A percentile compares a stretch with the other conserved stretches of the same genome.
Evolutionary conservation across 2,329 filamentous ascomycete species (phyloP).

Genomic region (Sordariomycetes sp.): DNA sequence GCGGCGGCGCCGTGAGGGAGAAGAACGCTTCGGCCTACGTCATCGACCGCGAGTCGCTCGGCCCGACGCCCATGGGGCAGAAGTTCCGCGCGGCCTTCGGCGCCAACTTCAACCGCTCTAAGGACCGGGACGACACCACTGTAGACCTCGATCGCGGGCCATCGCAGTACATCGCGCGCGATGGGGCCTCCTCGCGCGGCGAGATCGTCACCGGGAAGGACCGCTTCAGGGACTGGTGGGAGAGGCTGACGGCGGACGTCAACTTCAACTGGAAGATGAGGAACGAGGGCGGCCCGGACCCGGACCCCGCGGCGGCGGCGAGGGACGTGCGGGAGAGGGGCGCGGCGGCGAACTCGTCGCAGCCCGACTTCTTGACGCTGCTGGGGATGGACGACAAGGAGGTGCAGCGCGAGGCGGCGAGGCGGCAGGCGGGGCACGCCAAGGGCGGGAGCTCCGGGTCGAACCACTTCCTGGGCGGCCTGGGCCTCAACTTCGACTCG

Average conservation of each 20-base stretch:
- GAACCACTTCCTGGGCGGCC: slow-evolving; percentile 27
- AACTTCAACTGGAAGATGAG: slow-evolving; percentile 25
- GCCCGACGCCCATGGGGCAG: slow-evolving; percentile 32
- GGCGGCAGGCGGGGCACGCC: slow-evolving; percentile 17
- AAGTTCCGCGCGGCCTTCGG: slow-evolving; percentile 28
- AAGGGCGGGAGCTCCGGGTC: slow-evolving; percentile 19
- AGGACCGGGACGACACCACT: slow-evolving; percentile 24
- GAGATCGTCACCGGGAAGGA: slow-evolving; percentile 19
- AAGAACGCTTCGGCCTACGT: slow-evolving; percentile 17
- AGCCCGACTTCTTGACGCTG: slow-evolving; percentile 32
- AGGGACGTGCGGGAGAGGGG: slow-evolving; percentile 14
- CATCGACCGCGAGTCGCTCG: slow-evolving; percentile 35
- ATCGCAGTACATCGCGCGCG: slow-evolving; percentile 32
- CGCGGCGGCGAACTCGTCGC: slow-evolving; percentile 11
- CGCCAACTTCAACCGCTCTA: slow-evolving; percentile 19
- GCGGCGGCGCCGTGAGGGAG: slow-evolving; percentile 14
- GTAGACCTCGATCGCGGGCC: slow-evolving; percentile 42
- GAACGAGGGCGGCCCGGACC: slow-evolving; percentile 14
- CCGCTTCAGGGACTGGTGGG: slow-evolving; percentile 33
- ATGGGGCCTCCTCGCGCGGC: slow-evolving; percentile 10
- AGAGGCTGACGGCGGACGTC: slow-evolving; percentile 26
- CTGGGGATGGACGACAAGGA: slow-evolving; percentile 30
- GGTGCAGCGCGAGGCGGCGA: slow-evolving; percentile 24
- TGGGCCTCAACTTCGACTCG: slow-evolving; percentile 24
- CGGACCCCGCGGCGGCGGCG: slow-evolving; percentile 15